These are phyloP conservation scores for Rhododendron ferrugineum DNA, from an alignment of 148 eudicot species.

Conservation along the genomic window DNA sequence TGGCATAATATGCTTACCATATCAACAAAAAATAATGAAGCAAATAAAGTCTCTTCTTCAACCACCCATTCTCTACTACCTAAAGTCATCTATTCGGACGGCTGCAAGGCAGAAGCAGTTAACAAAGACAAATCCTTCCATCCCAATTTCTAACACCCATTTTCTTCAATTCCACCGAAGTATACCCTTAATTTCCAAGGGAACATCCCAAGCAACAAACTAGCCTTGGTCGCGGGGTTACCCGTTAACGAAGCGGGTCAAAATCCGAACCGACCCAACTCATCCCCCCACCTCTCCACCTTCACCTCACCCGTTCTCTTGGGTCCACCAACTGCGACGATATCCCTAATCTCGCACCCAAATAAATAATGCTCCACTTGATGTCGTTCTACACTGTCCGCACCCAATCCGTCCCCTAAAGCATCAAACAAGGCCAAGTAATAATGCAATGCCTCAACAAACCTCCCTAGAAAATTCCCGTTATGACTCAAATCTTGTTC, in stretches of 20 bases:
- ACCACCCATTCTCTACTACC: too few species aligned
- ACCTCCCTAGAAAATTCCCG: conserved; percentile 55
- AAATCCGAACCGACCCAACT: conserved; percentile 59
- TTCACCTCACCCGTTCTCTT: too few species aligned
- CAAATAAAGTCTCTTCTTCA: too few species aligned
- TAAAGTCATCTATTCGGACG: conserved; percentile 23
- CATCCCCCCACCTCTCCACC: too few species aligned
- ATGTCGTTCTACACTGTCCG: too few species aligned
- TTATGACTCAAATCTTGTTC: conserved; percentile 58
- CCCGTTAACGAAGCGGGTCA: conserved; percentile 58
- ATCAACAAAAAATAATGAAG: too few species aligned
- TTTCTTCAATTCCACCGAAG: conserved; percentile 72
- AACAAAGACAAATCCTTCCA: conserved; percentile 82
- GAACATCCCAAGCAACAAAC: conserved; percentile 67
- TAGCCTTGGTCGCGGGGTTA: conserved; percentile 68
- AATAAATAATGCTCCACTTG: too few species aligned
- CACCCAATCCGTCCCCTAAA: conserved; percentile 50
- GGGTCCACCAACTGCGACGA: too few species aligned
- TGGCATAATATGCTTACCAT: too few species aligned
- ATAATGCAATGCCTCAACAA: conserved; percentile 75
- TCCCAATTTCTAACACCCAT: conserved; percentile 66
- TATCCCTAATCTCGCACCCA: too few species aligned
- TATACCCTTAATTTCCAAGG: conserved; percentile 75
- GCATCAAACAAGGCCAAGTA: too few species aligned
- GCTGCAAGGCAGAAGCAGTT: conserved; percentile 81